Percentiles rank a stretch among this genome's conserved stretches.
These are phyloP conservation scores for Blumeria hordei DNA, from an alignment of 2,329 filamentous ascomycete species.

Conservation along the genomic window DNA sequence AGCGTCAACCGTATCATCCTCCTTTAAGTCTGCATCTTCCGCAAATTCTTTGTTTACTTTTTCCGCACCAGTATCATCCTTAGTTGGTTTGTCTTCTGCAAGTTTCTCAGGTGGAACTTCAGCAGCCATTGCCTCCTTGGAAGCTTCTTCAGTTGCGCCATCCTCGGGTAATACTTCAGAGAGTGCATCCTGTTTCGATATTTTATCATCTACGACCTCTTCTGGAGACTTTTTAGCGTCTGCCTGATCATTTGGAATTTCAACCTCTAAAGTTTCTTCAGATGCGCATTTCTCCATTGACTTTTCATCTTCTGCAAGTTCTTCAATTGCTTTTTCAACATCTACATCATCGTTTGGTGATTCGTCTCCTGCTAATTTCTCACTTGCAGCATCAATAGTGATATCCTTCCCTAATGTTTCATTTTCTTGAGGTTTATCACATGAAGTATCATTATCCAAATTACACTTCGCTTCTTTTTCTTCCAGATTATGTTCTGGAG, in stretches of 20 bases:
- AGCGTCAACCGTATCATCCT: background rate
- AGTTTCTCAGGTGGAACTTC: background rate
- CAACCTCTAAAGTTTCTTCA: slow-evolving; percentile 2
- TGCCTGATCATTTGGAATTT: background rate
- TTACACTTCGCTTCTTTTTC: background rate
- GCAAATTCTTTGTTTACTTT: background rate
- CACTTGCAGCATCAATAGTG: background rate
- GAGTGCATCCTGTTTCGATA: background rate
- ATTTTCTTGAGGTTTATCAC: background rate
- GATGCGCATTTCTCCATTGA: slow-evolving; percentile 3
- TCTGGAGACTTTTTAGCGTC: background rate
- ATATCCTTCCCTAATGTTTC: background rate
- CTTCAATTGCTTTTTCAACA: background rate
- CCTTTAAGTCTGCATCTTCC: background rate
- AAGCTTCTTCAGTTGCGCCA: background rate
- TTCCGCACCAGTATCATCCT: background rate
- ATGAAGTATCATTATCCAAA: background rate
- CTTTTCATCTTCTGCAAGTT: slow-evolving; percentile 2
- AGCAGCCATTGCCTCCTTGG: background rate
- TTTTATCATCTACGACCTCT: slow-evolving; percentile 2
- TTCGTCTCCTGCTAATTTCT: slow-evolving; percentile 1
- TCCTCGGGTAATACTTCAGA: slow-evolving; percentile 1
- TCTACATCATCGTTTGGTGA: background rate
- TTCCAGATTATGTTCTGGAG: background rate
- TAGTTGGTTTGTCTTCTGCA: slow-evolving; percentile 1